Base-by-base conservation (phyloP, 495 filamentous ascomycete species). In the Aspergillus incahuasiensis region DNA sequence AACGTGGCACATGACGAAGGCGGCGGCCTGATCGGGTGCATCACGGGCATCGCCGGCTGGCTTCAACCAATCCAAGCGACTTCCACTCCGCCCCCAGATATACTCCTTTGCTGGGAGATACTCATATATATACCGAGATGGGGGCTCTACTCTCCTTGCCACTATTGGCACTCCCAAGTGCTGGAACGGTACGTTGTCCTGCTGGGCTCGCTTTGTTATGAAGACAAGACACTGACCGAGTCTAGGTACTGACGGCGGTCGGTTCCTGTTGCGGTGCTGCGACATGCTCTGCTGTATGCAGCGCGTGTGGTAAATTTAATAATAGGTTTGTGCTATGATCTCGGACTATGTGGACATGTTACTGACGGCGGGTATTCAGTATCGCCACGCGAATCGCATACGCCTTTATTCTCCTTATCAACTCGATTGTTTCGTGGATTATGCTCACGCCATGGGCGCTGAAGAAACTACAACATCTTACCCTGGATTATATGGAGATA, bases 361-460 rank as follows among this genome's bases (percentile, higher is more conserved):
- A 60, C 61, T 54, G 20, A 54, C 42, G 15, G 52, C 30, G 19
- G 20, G 22, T 20, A 22, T 19, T 9, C 25, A 95, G 91, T 70
- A 91, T 96, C 75, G 91, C 92, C 34, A 98, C 94, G 65, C 87
- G 94, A 75, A 96, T 98, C 72, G 92, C 89, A 65, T 98, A 97
- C 73, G 94, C 95, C 61, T 83, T 97, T 67, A 88, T 98, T 63
- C 90, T 98, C 52, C 82, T 97, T 58, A 71, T 96, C 74, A 97
- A 98, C 81, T 96, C 91, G 44, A 95, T 97, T 57, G 68, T 95
- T 44, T 92, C 95, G 25, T 98, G 94, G 94, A 88, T 98, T 32
- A 95, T 97, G 91, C 92, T 97, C 79, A 97, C 94, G 8, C 90
- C 91, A 56, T 98, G 95, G 94, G 94, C 94, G 15, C 86, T 97